Conservation (phyloP, 805 yeast genomes). For the Candida schatavii region DNA sequence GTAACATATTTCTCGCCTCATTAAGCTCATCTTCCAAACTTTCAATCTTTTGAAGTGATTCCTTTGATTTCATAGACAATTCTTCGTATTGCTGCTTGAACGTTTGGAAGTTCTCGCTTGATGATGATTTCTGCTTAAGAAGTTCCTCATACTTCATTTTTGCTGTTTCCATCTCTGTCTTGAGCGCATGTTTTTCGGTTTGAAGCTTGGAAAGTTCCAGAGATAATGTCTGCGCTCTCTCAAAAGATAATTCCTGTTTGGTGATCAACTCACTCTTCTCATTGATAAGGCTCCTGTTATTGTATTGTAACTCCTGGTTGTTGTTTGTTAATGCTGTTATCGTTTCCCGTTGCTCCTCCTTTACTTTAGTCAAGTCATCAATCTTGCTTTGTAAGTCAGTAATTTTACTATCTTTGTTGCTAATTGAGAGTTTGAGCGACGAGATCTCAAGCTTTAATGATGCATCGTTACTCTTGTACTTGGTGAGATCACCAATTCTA, state of each 20-base stretch:
- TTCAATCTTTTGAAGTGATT: constrained; percentile 57
- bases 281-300: constrained; percentile 31
- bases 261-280: constrained; percentile 40
- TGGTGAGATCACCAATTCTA: constrained; percentile 26
- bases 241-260: constrained; percentile 39
- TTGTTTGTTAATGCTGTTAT: constrained; percentile 40
- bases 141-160: constrained; percentile 35
- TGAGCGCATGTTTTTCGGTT: constrained; percentile 40
- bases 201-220: constrained; percentile 40
- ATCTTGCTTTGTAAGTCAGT: constrained; percentile 36
- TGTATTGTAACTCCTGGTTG: constrained; percentile 36
- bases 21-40: constrained; percentile 77
- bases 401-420: constrained; percentile 43
- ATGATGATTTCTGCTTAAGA: constrained; percentile 29
- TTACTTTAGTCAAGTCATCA: constrained; percentile 37
- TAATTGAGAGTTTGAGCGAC: constrained; percentile 41
- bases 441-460: constrained; percentile 49
- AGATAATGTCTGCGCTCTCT: constrained; percentile 27
- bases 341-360: constrained; percentile 36
- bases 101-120: constrained; percentile 38
- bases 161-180: constrained; percentile 38
- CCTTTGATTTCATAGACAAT: constrained; percentile 61
- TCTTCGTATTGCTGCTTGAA: constrained; percentile 73
- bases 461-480: constrained; percentile 37
- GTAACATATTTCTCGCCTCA: constrained; percentile 68